A percentile compares a stretch with the other conserved stretches of the same genome.
phyloP scores from a whole-genome alignment of 306 rosid species.

The apple (Malus domestica) region ASM211411v1 NC_041797.1:811001-811500 shows the following conservation, averaged over 20 bases:
- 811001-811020: conserved; percentile 92
- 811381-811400: background rate
- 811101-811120: background rate
- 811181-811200: background rate
- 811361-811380: background rate
- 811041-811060: conserved; percentile 63
- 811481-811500: conserved; percentile 80
- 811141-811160: background rate
- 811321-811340: conserved; percentile 90
- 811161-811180: background rate
- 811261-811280: conserved; percentile 7
- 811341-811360: conserved; percentile 72
- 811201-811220: background rate
- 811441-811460: background rate
- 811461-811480: background rate
- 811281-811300: conserved; percentile 99
- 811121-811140: background rate
- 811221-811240: background rate
- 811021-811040: conserved; percentile 59
- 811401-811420: background rate
- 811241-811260: background rate
- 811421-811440: background rate
- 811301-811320: conserved; percentile 65
- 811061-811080: conserved; percentile 94
- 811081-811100: conserved; percentile 28